A percentile compares a stretch with the other conserved stretches of the same genome.
phyloP scores from a whole-genome alignment of 495 filamentous ascomycete genomes.

The Penicillium waksmanii region DNA sequence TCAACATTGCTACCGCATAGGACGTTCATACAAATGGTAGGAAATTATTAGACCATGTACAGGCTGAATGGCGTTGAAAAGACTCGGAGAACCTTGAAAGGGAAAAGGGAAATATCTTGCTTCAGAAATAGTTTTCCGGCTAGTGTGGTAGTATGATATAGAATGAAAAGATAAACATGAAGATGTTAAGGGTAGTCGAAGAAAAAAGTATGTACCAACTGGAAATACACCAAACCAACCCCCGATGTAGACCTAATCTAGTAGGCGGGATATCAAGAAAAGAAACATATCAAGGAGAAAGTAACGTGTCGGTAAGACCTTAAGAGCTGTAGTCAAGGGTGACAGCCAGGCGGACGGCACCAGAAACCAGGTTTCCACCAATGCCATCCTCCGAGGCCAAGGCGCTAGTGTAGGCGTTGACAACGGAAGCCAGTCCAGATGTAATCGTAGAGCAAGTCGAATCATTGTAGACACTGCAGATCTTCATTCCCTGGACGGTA shows the following conservation, averaged over 20 bases:
- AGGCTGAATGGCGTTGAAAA: not conserved
- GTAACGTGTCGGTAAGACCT: constrained; percentile 12
- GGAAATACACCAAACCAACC: constrained; percentile 22
- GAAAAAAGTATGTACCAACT: constrained; percentile 20
- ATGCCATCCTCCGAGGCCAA: constrained; percentile 40
- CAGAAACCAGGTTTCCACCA: constrained; percentile 41
- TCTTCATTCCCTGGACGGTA: constrained; percentile 40
- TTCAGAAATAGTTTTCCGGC: constrained; percentile 1
- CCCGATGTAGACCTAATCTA: constrained; percentile 14
- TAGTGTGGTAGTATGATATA: constrained; percentile 14
- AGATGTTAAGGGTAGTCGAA: constrained; percentile 10
- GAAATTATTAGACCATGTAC: not conserved
- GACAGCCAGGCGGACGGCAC: constrained; percentile 34
- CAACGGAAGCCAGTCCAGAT: constrained; percentile 23
- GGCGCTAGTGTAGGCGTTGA: constrained; percentile 40
- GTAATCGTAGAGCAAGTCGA: constrained; percentile 40
- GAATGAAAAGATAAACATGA: constrained; percentile 8
- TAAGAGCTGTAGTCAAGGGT: constrained; percentile 34
- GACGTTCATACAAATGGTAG: not conserved
- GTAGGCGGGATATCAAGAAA: constrained; percentile 5
- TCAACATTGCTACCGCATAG: not conserved
- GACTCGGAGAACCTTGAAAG: too few relatives aligned
- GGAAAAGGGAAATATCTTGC: not conserved
- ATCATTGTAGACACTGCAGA: constrained; percentile 28
- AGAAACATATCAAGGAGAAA: constrained; percentile 12